Conservation (phyloP, 164 flowering plant genomes). For the Brasenia schreberi region DNA sequence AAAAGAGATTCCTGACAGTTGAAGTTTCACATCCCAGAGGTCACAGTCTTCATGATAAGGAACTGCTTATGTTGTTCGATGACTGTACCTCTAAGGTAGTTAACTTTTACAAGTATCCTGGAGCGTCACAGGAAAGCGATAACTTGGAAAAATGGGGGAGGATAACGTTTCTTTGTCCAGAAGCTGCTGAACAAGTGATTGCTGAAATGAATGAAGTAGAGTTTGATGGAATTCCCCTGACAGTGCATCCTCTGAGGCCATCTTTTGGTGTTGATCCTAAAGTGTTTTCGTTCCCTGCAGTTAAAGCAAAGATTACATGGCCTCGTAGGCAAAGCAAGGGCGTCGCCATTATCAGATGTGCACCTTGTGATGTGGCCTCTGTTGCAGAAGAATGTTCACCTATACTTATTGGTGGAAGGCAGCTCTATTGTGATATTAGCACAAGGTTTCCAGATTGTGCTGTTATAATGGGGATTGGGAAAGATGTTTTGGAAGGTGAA, state of each 20-base stretch:
- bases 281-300: constrained; percentile 42
- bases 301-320: constrained; percentile 71
- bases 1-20: constrained; percentile 51
- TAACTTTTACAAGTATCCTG: constrained; percentile 31
- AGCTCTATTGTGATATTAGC: constrained; percentile 29
- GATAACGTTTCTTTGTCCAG: constrained; percentile 70
- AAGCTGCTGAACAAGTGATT: constrained; percentile 52
- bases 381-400: constrained; percentile 30
- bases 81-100: constrained; percentile 42
- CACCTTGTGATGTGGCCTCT: constrained; percentile 27
- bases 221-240: constrained; percentile 35
- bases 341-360: constrained; percentile 47
- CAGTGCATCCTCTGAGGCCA: constrained; percentile 32
- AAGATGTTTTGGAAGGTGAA: constrained; percentile 50
- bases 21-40: constrained; percentile 38
- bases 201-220: constrained; percentile 27
- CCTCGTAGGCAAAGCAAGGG: constrained; percentile 81
- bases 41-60: constrained; percentile 45
- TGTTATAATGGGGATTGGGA: constrained; percentile 41
- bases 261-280: constrained; percentile 33
- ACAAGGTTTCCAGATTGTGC: constrained; percentile 25
- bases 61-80: constrained; percentile 57
- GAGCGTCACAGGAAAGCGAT: constrained; percentile 31
- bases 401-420: constrained; percentile 41
- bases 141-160: constrained; percentile 58